Evolutionary conservation across 176 grass and related monocot species (phyloP), one percentile per base, ranked within the genome.

Genomic region (Carex littledalei): DNA sequence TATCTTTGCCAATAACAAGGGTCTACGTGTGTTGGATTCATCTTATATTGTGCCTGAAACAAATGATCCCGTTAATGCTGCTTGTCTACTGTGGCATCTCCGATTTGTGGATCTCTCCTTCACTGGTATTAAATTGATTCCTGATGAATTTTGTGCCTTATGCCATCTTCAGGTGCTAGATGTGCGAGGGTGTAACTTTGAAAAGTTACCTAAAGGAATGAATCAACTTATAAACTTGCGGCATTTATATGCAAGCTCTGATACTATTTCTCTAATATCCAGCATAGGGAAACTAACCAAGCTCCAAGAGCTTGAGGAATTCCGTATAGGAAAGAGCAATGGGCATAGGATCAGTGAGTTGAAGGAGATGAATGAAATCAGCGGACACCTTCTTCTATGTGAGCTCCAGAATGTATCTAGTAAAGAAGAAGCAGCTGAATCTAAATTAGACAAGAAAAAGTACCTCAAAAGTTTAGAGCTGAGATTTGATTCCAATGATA

Each of bases 321-420:
- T 68, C 22, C 12, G 5, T 69, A 26, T 92, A 57, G 24, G 29
- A 81, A 21, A 4, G 10, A 71, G 60, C 0, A 63, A 87, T 16
- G 91, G 91, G 8, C 86, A 84, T 57, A 72, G 21, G 17, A 89
- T 92, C 56, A 85, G 45, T 21, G 88, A 92, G 45, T 58, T 92
- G 41, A 78, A 22, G 53, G n/a, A 87, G 4, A 10, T 92, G 29
- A 84, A 31, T 0, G 20, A 12, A 15, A 65, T 90, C 22, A 5
- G 56, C 6, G 85, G 86, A 1, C 17, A 49, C 0, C 84, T 89
- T 59, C 34, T 57, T 83, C 75, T 92, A 10, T 66, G 35, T 43
- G 0, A 83, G 21, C 59, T 89, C 84, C 5, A 85, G 11, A 53
- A 13, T 16, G 55, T 92, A 20, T 3, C 29, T 29, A 45, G 17